Conservation (phyloP, 2,329 filamentous ascomycete genomes). For the Xylaria multiplex region DNA sequence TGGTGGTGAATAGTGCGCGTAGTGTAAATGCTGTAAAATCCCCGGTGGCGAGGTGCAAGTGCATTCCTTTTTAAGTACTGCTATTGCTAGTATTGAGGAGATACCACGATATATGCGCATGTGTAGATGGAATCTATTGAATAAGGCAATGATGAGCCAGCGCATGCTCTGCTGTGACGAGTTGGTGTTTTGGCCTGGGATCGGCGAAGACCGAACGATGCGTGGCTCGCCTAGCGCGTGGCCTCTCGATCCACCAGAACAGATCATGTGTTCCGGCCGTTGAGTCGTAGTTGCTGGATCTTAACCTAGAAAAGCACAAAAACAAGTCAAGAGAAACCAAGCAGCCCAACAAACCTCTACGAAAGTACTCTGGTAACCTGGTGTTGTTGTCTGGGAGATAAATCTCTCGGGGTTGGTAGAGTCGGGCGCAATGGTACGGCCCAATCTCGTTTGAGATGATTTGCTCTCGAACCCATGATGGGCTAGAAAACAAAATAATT, state of each 20-base stretch:
- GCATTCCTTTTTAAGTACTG: background rate
- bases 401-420: constrained; percentile 20
- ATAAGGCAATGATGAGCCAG: constrained; percentile 14
- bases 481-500: background rate
- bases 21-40: constrained; percentile 1
- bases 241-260: constrained; percentile 18
- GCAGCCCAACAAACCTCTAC: constrained; percentile 23
- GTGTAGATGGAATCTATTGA: background rate
- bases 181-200: constrained; percentile 11
- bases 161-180: constrained; percentile 9
- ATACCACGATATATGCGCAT: background rate
- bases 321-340: constrained; percentile 27
- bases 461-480: background rate
- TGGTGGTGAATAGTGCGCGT: background rate
- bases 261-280: constrained; percentile 31
- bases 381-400: constrained; percentile 38
- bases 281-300: constrained; percentile 47
- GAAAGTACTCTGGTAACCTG: constrained; percentile 35
- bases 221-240: constrained; percentile 27
- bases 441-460: background rate
- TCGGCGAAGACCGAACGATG: constrained; percentile 23
- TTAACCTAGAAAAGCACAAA: constrained; percentile 37
- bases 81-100: background rate
- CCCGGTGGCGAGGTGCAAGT: background rate
- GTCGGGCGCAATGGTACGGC: constrained; percentile 9